Evolutionary conservation across 495 filamentous ascomycete genomes (phyloP).

Genomic region (Aspergillus affinis): DNA sequence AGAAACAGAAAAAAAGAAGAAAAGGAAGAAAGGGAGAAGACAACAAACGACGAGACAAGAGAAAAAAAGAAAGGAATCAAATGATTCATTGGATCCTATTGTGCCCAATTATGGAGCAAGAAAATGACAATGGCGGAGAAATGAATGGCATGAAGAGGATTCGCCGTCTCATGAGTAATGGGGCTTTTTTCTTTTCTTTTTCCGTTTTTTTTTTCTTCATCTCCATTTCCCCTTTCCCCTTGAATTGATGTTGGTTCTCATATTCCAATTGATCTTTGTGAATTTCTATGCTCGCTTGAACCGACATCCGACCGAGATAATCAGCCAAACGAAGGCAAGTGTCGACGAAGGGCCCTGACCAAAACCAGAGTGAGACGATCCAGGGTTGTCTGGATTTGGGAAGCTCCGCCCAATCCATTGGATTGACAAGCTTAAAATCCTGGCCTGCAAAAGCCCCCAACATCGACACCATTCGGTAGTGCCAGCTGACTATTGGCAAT

Average conservation of each 20-base stretch:
- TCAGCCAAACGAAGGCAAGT: not conserved
- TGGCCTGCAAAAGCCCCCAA: constrained; percentile 12
- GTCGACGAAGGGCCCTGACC: not conserved
- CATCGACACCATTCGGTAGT: constrained; percentile 16
- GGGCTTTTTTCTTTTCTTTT: not conserved
- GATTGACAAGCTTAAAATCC: constrained; percentile 24
- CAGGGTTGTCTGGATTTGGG: not conserved
- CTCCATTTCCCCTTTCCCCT: not conserved
- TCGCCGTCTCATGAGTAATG: not conserved
- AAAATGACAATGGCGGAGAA: not conserved
- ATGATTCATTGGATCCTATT: not conserved
- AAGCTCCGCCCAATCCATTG: constrained; percentile 11
- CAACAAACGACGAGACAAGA: not conserved
- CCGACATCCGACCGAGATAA: not conserved
- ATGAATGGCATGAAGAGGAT: not conserved
- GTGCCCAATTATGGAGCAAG: not conserved
- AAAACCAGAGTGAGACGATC: not conserved
- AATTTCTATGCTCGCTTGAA: no score
- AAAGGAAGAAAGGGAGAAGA: not conserved
- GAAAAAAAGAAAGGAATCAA: not conserved
- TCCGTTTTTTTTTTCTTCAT: not conserved
- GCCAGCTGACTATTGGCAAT: constrained; percentile 42
- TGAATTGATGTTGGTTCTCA: not conserved
- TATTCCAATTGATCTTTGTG: not conserved
- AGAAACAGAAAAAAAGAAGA: not conserved